A percentile compares a stretch with the other conserved stretches of the same genome.
These are phyloP conservation scores for Malus sylvestris DNA, from an alignment of 306 rosid species.

Conservation along the genomic window DNA sequence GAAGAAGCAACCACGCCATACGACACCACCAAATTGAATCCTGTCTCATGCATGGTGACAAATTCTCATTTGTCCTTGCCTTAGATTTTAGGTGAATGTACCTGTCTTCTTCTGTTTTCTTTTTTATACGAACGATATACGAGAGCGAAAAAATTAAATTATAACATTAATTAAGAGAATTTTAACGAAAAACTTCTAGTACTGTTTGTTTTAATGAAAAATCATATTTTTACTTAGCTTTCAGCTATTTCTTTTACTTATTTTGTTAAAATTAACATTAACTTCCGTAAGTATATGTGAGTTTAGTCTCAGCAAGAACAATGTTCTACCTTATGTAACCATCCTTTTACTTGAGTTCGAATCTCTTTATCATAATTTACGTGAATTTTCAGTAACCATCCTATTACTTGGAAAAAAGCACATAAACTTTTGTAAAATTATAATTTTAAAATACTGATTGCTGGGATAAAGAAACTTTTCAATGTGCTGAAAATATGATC, in stretches of 20 bases:
- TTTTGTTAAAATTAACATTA: not conserved
- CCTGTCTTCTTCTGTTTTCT: not conserved
- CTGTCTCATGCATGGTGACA: conserved; percentile 47
- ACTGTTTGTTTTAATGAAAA: no score
- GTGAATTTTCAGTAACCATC: no score
- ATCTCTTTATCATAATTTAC: no score
- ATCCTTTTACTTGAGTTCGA: not conserved
- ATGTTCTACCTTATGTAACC: not conserved
- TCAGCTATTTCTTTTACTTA: not conserved
- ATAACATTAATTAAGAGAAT: no score
- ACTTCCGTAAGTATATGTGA: no score
- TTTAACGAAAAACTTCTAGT: no score
- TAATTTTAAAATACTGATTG: not conserved
- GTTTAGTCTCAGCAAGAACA: not conserved
- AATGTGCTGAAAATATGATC: no score
- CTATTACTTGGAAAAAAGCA: no score
- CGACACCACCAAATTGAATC: not conserved
- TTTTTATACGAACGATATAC: no score
- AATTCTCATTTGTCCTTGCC: conserved; percentile 11
- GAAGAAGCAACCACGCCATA: conserved; percentile 15
- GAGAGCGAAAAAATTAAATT: no score
- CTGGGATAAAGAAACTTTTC: no score
- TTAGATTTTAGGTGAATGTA: conserved; percentile 21
- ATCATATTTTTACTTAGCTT: no score
- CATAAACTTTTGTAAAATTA: not conserved